Evolutionary conservation across 1,284 basidiomycete genomes (phyloP).

Genomic region (Sporisorium reilianum): DNA sequence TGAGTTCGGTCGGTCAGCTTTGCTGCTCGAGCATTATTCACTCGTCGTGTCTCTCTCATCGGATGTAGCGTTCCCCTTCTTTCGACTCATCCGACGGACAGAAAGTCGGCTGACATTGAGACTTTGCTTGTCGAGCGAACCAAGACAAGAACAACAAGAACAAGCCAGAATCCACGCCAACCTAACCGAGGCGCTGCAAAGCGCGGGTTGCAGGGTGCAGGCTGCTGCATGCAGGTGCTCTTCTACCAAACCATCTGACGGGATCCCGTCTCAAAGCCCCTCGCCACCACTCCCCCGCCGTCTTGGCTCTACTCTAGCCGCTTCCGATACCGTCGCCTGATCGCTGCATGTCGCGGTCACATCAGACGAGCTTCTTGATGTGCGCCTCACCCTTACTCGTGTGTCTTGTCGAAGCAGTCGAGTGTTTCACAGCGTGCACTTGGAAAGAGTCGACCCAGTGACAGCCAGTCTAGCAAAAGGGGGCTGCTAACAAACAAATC

Average conservation of each 20-base stretch:
- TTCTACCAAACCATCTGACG: conserved; percentile 36
- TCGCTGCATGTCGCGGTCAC: background rate
- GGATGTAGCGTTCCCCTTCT: background rate
- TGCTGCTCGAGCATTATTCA: no score
- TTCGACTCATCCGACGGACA: background rate
- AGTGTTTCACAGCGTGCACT: background rate
- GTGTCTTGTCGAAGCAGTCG: conserved; percentile 10
- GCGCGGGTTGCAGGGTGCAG: conserved; percentile 26
- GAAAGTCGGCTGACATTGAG: background rate
- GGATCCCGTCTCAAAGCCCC: conserved; percentile 2
- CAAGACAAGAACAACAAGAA: background rate
- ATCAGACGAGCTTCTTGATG: background rate
- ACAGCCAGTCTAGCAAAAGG: background rate
- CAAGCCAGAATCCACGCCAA: background rate
- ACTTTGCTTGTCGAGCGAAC: background rate
- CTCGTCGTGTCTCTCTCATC: background rate
- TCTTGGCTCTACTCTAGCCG: no score
- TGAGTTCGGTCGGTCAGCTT: background rate
- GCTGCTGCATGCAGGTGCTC: conserved; percentile 15
- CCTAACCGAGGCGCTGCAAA: conserved; percentile 18
- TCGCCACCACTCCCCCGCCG: conserved; percentile 6
- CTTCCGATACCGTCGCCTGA: background rate
- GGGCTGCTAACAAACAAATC: conserved; percentile 1
- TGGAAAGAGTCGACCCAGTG: no score
- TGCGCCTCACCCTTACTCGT: no score